Evolutionary conservation across 768 basidiomycete genomes (phyloP).

Genomic region (Trichaptum fuscoviolaceum): DNA sequence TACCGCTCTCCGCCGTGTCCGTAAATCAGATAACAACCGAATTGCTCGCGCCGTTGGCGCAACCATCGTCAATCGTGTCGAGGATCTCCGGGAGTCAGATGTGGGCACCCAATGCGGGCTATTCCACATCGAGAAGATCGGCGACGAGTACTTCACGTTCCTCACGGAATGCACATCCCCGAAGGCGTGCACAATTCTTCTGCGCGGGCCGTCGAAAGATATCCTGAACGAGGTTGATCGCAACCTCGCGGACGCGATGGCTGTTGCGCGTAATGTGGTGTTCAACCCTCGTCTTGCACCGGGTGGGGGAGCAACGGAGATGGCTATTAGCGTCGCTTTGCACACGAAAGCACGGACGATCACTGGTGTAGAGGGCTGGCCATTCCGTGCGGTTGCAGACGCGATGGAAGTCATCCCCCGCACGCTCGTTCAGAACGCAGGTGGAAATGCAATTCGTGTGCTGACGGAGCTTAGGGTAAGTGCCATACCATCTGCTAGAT

Average conservation of each 20-base stretch:
- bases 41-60: conserved; percentile 94
- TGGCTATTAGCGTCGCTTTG: conserved; percentile 90
- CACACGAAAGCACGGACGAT: conserved; percentile 74
- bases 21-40: conserved; percentile 98
- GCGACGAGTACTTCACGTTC: conserved; percentile 99
- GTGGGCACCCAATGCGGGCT: conserved; percentile 91
- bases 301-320: conserved; percentile 96
- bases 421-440: conserved; percentile 91
- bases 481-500: conserved; percentile 9
- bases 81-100: conserved; percentile 89
- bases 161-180: conserved; percentile 85
- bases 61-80: conserved; percentile 94
- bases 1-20: conserved; percentile 92
- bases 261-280: conserved; percentile 93
- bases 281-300: conserved; percentile 94
- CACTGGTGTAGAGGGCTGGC: conserved; percentile 87
- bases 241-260: conserved; percentile 96
- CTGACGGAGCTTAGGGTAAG: conserved; percentile 89
- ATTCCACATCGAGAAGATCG: conserved; percentile 97
- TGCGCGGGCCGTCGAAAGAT: conserved; percentile 97
- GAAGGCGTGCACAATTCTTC: conserved; percentile 96
- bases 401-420: conserved; percentile 97
- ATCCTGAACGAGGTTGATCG: conserved; percentile 98
- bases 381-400: conserved; percentile 88
- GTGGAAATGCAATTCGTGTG: conserved; percentile 90